Evolutionary conservation across 2,329 filamentous ascomycete species (phyloP).

Genomic region (Alternaria rosae): DNA sequence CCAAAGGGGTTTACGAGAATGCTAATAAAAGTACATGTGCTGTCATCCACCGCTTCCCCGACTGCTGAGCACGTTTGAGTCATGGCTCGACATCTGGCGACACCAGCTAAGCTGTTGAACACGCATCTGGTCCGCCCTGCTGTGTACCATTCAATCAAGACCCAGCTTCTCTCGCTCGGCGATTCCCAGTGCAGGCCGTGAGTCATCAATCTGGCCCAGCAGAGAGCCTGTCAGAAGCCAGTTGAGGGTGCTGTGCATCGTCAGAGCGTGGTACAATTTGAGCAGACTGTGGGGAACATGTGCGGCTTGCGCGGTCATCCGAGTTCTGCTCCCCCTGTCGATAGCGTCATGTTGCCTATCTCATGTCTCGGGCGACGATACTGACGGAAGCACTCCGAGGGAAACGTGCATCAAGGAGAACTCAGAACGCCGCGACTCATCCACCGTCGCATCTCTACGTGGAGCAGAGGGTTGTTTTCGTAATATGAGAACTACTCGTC

Average conservation of each 20-base stretch:
- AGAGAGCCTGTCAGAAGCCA: constrained; percentile 3
- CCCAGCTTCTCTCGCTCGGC: neutral
- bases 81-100: neutral
- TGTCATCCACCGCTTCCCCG: constrained; percentile 14
- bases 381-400: constrained; percentile 5
- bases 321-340: constrained; percentile 5
- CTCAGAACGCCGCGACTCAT: constrained; percentile 13
- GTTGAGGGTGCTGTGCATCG: constrained; percentile 13
- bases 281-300: constrained; percentile 22
- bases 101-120: constrained; percentile 1
- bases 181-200: constrained; percentile 3
- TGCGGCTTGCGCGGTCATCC: constrained; percentile 16
- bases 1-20: constrained; percentile 38
- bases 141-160: neutral
- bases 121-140: constrained; percentile 2
- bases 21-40: constrained; percentile 44
- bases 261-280: constrained; percentile 5
- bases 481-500: constrained; percentile 12
- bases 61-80: constrained; percentile 7
- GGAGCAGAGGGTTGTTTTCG: constrained; percentile 2
- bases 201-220: neutral
- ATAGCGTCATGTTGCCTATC: constrained; percentile 9
- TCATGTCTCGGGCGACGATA: constrained; percentile 16
- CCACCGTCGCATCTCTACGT: constrained; percentile 6
- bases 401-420: constrained; percentile 16